phyloP scores from a whole-genome alignment of 2,329 filamentous ascomycete species.

The Claviceps sp. region DNA sequence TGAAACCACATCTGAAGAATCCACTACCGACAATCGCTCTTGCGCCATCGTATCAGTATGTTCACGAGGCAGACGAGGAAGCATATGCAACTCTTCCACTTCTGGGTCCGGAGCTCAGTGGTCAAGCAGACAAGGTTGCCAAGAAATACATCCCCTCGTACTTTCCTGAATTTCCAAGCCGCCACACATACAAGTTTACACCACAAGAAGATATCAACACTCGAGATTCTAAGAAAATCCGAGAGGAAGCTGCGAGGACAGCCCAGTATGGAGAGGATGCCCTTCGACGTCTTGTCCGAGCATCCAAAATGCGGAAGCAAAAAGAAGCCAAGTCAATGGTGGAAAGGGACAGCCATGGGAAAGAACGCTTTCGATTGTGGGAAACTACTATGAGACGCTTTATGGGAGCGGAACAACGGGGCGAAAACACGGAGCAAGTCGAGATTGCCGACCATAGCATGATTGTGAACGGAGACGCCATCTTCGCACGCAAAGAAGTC shows the following conservation, averaged over 20 bases:
- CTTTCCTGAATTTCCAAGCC: conserved; percentile 50
- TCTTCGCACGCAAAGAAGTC: conserved; percentile 39
- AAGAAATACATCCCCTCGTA: conserved; percentile 43
- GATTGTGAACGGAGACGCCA: conserved; percentile 46
- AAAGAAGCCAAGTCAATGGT: conserved; percentile 48
- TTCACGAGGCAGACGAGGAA: conserved; percentile 23
- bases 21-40: conserved; percentile 31
- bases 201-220: conserved; percentile 33
- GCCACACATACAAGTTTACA: conserved; percentile 50
- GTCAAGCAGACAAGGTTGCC: conserved; percentile 39
- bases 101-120: conserved; percentile 42
- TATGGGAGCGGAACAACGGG: conserved; percentile 21
- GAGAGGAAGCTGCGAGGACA: conserved; percentile 44
- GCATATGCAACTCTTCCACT: conserved; percentile 30
- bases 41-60: conserved; percentile 24
- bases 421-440: conserved; percentile 22
- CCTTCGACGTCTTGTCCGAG: conserved; percentile 43
- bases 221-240: conserved; percentile 42
- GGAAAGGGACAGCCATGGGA: conserved; percentile 36
- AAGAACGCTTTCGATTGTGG: conserved; percentile 46
- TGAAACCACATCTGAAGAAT: conserved; percentile 43
- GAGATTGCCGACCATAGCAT: conserved; percentile 51
- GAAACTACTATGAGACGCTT: conserved; percentile 47
- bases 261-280: conserved; percentile 51
- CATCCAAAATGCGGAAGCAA: conserved; percentile 50